phyloP scores from a whole-genome alignment of 2,329 filamentous ascomycete species.

The Xylariaceae sp. region DNA sequence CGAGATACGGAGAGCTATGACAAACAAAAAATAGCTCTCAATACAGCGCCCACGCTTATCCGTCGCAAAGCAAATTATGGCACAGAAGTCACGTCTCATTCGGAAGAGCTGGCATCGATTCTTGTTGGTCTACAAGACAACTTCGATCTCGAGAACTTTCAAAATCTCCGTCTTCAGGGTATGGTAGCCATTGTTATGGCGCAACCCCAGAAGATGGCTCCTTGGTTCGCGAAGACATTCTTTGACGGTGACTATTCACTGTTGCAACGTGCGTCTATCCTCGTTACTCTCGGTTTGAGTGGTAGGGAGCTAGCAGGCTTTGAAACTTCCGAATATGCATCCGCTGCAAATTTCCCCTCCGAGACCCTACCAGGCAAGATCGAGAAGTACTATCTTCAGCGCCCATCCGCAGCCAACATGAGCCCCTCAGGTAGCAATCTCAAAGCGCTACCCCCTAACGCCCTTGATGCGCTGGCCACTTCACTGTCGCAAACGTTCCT shows the following conservation, averaged over 20 bases:
- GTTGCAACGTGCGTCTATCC: constrained; percentile 72
- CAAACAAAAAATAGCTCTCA: constrained; percentile 71
- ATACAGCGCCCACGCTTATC: constrained; percentile 73
- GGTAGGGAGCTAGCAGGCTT: constrained; percentile 81
- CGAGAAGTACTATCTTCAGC: constrained; percentile 61
- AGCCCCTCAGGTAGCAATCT: constrained; percentile 35
- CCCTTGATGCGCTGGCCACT: constrained; percentile 63
- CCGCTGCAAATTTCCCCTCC: constrained; percentile 63
- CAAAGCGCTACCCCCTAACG: constrained; percentile 50
- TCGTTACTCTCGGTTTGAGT: constrained; percentile 75
- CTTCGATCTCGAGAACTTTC: constrained; percentile 73
- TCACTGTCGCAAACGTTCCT: constrained; percentile 68
- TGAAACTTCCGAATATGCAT: constrained; percentile 50
- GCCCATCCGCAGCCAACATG: constrained; percentile 23
- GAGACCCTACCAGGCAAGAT: constrained; percentile 71
- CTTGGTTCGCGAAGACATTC: constrained; percentile 77
- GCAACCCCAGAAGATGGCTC: constrained; percentile 70
- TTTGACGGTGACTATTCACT: constrained; percentile 92
- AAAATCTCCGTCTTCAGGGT: constrained; percentile 67
- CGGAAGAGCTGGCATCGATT: constrained; percentile 70
- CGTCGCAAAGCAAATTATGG: constrained; percentile 85
- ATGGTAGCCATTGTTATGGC: constrained; percentile 78
- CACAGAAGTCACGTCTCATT: constrained; percentile 78
- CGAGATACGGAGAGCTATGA: constrained; percentile 80
- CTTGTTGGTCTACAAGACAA: constrained; percentile 80